Evolutionary conservation across 2,329 filamentous ascomycete species (phyloP).

Genomic region (Ramularia collo-cygni): DNA sequence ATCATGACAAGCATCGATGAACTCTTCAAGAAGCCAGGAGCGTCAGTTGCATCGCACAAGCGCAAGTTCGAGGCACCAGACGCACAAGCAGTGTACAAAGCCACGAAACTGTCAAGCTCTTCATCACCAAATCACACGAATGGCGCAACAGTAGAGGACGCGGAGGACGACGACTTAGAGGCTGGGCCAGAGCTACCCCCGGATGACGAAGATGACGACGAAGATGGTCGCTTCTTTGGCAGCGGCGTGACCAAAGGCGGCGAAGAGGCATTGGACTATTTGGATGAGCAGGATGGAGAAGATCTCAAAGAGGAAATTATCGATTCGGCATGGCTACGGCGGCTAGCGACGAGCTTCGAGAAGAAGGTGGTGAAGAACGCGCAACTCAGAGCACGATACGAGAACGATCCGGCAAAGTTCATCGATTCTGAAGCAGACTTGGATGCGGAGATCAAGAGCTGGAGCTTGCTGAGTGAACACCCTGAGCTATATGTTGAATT

Average conservation of each 20-base stretch:
- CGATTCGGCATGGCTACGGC: slow-evolving; percentile 75
- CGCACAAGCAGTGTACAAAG: slow-evolving; percentile 55
- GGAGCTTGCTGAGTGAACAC: slow-evolving; percentile 83
- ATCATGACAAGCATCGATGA: slow-evolving; percentile 56
- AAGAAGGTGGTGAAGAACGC: slow-evolving; percentile 87
- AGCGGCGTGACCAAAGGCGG: slow-evolving; percentile 79
- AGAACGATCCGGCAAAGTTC: slow-evolving; percentile 71
- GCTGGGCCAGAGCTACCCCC: slow-evolving; percentile 31
- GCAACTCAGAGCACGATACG: slow-evolving; percentile 78
- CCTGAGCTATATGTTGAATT: slow-evolving; percentile 77
- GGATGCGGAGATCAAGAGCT: slow-evolving; percentile 76
- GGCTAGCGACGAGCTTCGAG: slow-evolving; percentile 76
- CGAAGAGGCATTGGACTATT: slow-evolving; percentile 76
- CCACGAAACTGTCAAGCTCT: slow-evolving; percentile 46
- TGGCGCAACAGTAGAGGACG: slow-evolving; percentile 47
- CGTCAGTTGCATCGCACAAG: slow-evolving; percentile 39
- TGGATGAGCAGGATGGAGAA: slow-evolving; percentile 59
- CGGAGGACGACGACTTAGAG: slow-evolving; percentile 46
- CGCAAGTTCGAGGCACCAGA: slow-evolving; percentile 52
- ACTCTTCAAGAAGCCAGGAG: slow-evolving; percentile 53
- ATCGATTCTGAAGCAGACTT: slow-evolving; percentile 83
- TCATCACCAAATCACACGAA: slow-evolving; percentile 40
- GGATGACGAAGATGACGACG: slow-evolving; percentile 55
- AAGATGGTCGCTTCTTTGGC: slow-evolving; percentile 93
- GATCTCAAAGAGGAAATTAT: slow-evolving; percentile 63